Base-by-base conservation (phyloP, 108 stramenopile species). In the Conticribra guillardii region DNA sequence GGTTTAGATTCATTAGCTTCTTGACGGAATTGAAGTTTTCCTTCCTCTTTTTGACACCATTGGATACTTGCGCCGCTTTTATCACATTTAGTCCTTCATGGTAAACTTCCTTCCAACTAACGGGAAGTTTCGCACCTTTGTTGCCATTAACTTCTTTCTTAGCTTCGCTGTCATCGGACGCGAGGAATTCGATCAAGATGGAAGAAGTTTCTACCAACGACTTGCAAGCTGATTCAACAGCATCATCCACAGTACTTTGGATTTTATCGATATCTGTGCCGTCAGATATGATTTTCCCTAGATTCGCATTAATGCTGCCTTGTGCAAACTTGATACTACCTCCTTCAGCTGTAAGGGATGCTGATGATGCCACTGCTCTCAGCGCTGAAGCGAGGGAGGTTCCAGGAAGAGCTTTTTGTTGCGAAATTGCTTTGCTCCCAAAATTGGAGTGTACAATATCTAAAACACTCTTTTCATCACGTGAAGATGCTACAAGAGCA, bases 301-400 rank as follows among this genome's bases (percentile, higher is more conserved):
- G n/a, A n/a, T n/a, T n/a, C n/a, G n/a, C n/a, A 11, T 41, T 41
- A 28, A 18, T 49, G 8, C 18, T 21, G 49, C 11, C 29, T 52
- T 26, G 11, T 30, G 22, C 4, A 4, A 1, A 3, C 19, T 45
- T 28, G 2, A 30, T 57, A 22, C 21, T 55, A 44, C 31, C 19
- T 24, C 30, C 46, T 26, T 54, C 46, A 16, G 47, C 24, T 51
- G 24, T 23, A 46, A 32, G 30, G n/a, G 61, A 28, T 60, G 53
- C 26, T 2, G 65, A 61, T 67, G 58, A 51, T 14, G 79, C 79
- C 45, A 45, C 67, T 50, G 60, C 41, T 69, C 72, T 68, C 53
- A 80, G 57, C 18, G 72, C 67, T 28, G 64, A 69, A 18, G 72
- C 79, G 24, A 80, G 64, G 9, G 79, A 73, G 4, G 24, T 56